phyloP scores from a whole-genome alignment of 345 rosid species.

The Aquilaria yunnanensis region DNA sequence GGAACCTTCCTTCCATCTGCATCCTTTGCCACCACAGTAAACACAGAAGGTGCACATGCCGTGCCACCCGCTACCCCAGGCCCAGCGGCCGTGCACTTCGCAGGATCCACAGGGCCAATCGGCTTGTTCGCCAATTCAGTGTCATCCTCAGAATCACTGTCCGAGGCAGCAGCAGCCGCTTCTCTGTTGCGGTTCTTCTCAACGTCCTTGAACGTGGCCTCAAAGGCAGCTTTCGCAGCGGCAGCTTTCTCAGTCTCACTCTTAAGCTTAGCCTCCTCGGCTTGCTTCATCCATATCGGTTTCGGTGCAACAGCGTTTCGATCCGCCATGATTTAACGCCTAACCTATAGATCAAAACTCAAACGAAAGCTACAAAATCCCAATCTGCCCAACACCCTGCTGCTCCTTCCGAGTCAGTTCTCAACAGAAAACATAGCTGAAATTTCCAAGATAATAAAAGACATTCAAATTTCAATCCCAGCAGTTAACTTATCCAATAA shows the following conservation, averaged over 20 bases:
- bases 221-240: slow-evolving; percentile 94
- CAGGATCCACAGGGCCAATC: slow-evolving; percentile 82
- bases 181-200: slow-evolving; percentile 35
- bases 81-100: slow-evolving; percentile 83
- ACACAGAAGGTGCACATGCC: slow-evolving; percentile 81
- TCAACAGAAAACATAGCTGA: too few relatives aligned
- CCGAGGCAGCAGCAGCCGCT: slow-evolving; percentile 43
- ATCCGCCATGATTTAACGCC: slow-evolving; percentile 44
- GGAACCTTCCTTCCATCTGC: slow-evolving; percentile 81
- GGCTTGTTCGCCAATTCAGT: slow-evolving; percentile 68
- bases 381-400: too few relatives aligned
- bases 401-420: not conserved
- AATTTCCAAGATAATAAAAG: too few relatives aligned
- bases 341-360: not conserved
- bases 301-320: slow-evolving; percentile 35
- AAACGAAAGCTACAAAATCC: not conserved
- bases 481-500: too few relatives aligned
- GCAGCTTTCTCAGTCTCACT: slow-evolving; percentile 89
- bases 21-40: slow-evolving; percentile 78
- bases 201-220: slow-evolving; percentile 76
- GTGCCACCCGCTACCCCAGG: slow-evolving; percentile 94
- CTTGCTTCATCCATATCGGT: slow-evolving; percentile 95
- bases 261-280: slow-evolving; percentile 90
- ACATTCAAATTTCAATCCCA: too few relatives aligned
- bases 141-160: slow-evolving; percentile 68